Evolutionary conservation across 2,329 filamentous ascomycete genomes (phyloP), one percentile per base, ranked within the genome.

Genomic region (Colletotrichum orbiculare): DNA sequence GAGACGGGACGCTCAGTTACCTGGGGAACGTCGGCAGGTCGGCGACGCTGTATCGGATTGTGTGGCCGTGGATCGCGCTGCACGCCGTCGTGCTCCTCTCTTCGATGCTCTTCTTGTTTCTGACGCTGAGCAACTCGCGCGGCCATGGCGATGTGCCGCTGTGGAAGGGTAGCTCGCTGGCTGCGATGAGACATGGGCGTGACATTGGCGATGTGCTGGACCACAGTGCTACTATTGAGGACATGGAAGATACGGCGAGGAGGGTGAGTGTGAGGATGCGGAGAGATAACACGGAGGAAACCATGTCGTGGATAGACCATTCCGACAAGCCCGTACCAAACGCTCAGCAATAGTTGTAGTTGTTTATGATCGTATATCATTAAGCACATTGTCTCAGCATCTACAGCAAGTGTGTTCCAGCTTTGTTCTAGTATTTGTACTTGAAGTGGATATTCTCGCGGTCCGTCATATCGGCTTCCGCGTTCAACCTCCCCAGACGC

Each of bases 401-500:
- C 25, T 25, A 25, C 25, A 25, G 25, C 1, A 0, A 25, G 25
- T 25, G 1, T 25, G 4, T 25, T 25, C 3, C 25, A 25, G 25
- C 25, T 25, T 41, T 2, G 1, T 6, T 37, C 13, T 49, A 61
- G 39, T 61, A 65, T 8, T 68, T 70, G 57, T 71, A 71, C 52
- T 61, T 66, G 63, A 71, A 71, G 53, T 71, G 67, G 42, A 71
- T 71, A 38, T 71, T 71, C 49, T 71, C 69, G 3, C 69, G 60
- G 17, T 71, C 69, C 8, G 69, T 71, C 69, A 71, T 70, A n/a
- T 71, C 70, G 1, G 61, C 58, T 55, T 74, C 73, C 4, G 69
- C 72, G 46, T 74, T 74, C 9, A 71, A 17, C 54, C 67, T 70
- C n/a, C 74, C 72, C 1, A 70, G 55, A 7, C 64, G 60, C 10